Evolutionary conservation across 805 yeast species (phyloP).

Genomic region (Yamadazyma paraphyllophila): DNA sequence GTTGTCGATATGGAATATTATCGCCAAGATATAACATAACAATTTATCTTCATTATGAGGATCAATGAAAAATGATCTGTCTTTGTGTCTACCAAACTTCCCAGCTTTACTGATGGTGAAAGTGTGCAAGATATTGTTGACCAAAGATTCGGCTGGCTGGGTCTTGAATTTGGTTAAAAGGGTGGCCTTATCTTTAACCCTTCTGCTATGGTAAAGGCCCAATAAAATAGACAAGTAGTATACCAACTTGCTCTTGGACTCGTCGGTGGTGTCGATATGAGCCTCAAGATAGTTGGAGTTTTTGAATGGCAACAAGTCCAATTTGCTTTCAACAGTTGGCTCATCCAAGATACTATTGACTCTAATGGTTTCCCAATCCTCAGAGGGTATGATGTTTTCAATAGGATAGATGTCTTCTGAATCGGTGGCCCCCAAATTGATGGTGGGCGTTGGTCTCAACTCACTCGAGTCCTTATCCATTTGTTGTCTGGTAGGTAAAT

Average conservation of each 20-base stretch:
- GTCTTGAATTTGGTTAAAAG: slow-evolving; percentile 58
- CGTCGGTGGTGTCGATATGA: slow-evolving; percentile 38
- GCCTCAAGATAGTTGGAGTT: slow-evolving; percentile 52
- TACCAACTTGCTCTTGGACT: slow-evolving; percentile 62
- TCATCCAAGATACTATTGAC: slow-evolving; percentile 62
- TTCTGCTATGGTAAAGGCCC: slow-evolving; percentile 75
- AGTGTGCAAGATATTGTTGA: slow-evolving; percentile 68
- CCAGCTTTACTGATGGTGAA: slow-evolving; percentile 69
- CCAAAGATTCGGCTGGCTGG: slow-evolving; percentile 67
- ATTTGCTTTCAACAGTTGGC: slow-evolving; percentile 41
- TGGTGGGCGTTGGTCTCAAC: slow-evolving; percentile 82
- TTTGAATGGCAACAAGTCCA: slow-evolving; percentile 61
- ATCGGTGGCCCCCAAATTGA: slow-evolving; percentile 72
- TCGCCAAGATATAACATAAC: slow-evolving; percentile 71
- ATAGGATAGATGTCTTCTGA: slow-evolving; percentile 84
- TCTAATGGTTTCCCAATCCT: slow-evolving; percentile 62
- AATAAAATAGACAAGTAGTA: slow-evolving; percentile 77
- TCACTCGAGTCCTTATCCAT: slow-evolving; percentile 54
- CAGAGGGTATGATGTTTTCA: slow-evolving; percentile 62
- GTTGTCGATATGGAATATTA: slow-evolving; percentile 72
- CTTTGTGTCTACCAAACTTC: slow-evolving; percentile 69
- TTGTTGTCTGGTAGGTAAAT: slow-evolving; percentile 69
- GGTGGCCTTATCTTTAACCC: slow-evolving; percentile 56
- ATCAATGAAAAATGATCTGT: slow-evolving; percentile 74
- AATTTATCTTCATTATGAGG: slow-evolving; percentile 87